These are phyloP conservation scores for Phytopythium oedochilum DNA, from an alignment of 352 stramenopile species.

Conservation along the genomic window DNA sequence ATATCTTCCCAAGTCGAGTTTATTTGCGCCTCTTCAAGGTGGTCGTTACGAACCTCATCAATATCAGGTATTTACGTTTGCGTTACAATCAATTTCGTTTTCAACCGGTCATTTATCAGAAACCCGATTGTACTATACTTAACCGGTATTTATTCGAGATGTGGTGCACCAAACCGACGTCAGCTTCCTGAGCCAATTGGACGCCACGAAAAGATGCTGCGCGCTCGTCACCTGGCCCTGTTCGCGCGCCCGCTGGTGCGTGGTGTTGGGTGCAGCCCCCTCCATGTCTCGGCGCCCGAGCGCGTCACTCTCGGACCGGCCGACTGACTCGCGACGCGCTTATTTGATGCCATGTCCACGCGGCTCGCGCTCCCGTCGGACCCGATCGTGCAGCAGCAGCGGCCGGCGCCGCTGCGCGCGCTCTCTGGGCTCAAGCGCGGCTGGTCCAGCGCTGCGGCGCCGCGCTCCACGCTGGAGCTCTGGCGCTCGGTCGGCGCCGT, in stretches of 20 bases:
- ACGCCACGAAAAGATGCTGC: constrained; percentile 11
- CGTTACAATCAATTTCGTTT: neutral
- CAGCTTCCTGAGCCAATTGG: constrained; percentile 2
- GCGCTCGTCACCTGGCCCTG: constrained; percentile 17
- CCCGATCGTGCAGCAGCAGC: constrained; percentile 9
- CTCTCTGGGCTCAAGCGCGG: constrained; percentile 7
- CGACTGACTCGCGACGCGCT: neutral
- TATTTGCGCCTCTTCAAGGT: too few species aligned
- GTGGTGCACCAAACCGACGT: too few species aligned
- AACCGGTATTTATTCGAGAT: too few species aligned
- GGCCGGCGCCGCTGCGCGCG: constrained; percentile 14
- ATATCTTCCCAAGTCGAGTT: too few species aligned
- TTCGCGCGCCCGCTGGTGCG: constrained; percentile 12
- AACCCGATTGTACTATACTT: too few species aligned
- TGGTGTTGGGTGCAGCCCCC: neutral
- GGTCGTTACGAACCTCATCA: too few species aligned
- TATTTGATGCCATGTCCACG: constrained; percentile 3
- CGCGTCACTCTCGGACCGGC: neutral
- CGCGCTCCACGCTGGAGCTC: constrained; percentile 30
- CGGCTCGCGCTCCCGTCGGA: neutral
- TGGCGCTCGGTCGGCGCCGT: constrained; percentile 73
- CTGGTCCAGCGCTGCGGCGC: constrained; percentile 10
- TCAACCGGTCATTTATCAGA: too few species aligned
- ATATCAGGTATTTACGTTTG: too few species aligned
- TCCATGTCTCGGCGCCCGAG: neutral